Evolutionary conservation across 345 rosid genomes (phyloP), one percentile per base, ranked within the genome.

Genomic region (Aegle marmelos): DNA sequence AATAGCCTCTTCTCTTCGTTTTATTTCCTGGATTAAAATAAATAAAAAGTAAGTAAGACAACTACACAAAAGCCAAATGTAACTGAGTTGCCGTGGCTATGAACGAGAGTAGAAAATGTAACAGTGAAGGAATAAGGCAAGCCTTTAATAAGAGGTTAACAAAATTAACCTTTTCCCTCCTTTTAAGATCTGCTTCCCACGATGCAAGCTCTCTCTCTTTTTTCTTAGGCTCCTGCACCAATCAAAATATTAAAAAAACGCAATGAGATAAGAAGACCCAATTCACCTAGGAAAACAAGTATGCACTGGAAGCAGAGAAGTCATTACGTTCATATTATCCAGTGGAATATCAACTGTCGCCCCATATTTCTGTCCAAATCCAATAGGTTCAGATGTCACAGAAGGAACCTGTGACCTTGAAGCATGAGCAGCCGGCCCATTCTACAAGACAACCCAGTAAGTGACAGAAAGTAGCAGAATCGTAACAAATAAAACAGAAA

Each of bases 101-200:
- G 36, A 14, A 13, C 3, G 48, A 9, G 34, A 68, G 14, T 50
- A 76, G 4, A 63, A 66, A 25, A 24, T 36, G 68, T 37, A 5
- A 45, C 33, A 57, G 17, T 53, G 22, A 27, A 36, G 19, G 2
- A 80, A 39, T 7, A 2, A 28, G 53, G 17, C 33, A 66, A 50
- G 28, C 53, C 57, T 34, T 56, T 9, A 17, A 25, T 66, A 39
- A 56, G 30, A 80, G 45, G 9, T 22, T 2, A 36, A 41, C 13
- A 13, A n/a, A 68, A 84, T 61, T 7, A 30, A 93, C 95, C 91
- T 79, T 88, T 87, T 92, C 97, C 82, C 89, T 93, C 89, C 88
- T 91, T 74, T 89, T 97, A 79, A 97, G 92, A 78, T 97, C 98
- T 21, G 96, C 91, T 87, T 97, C 99, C 98, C 98, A 91, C 3